Conservation (phyloP, 768 basidiomycete species). For the Mycena maculata region DNA sequence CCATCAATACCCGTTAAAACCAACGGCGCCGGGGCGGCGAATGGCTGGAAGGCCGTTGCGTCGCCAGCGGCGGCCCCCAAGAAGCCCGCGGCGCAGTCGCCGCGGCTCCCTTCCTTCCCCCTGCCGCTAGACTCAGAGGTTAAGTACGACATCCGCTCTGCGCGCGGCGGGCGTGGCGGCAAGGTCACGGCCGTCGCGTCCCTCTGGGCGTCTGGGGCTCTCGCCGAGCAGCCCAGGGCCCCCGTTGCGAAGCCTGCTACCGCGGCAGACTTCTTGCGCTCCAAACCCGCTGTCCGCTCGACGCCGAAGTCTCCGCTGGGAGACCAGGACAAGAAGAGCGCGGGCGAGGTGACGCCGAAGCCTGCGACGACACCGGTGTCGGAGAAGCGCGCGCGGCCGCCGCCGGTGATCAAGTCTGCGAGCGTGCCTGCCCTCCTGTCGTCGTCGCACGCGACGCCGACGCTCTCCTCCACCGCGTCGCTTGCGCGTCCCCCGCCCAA, state of each 20-base stretch:
- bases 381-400: slow-evolving; percentile 37
- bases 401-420: slow-evolving; percentile 65
- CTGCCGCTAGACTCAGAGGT: slow-evolving; percentile 60
- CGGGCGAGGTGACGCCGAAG: not conserved
- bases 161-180: slow-evolving; percentile 82
- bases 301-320: slow-evolving; percentile 12
- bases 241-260: slow-evolving; percentile 15
- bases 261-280: slow-evolving; percentile 21
- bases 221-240: slow-evolving; percentile 28
- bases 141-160: slow-evolving; percentile 81
- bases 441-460: slow-evolving; percentile 78
- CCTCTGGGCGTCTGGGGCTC: slow-evolving; percentile 74
- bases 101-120: slow-evolving; percentile 48
- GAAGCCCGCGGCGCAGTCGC: slow-evolving; percentile 37
- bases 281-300: slow-evolving; percentile 13
- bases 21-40: slow-evolving; percentile 27
- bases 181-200: slow-evolving; percentile 79
- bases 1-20: slow-evolving; percentile 40
- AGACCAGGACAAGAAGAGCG: not conserved
- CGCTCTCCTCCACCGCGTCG: slow-evolving; percentile 81
- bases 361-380: not conserved
- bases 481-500: slow-evolving; percentile 60
- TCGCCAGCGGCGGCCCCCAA: slow-evolving; percentile 27
- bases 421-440: slow-evolving; percentile 78
- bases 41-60: slow-evolving; percentile 36